Evolutionary conservation across 2,329 filamentous ascomycete genomes (phyloP), one percentile per base, ranked within the genome.

Genomic region (Tolypocladium ophioglossoides): DNA sequence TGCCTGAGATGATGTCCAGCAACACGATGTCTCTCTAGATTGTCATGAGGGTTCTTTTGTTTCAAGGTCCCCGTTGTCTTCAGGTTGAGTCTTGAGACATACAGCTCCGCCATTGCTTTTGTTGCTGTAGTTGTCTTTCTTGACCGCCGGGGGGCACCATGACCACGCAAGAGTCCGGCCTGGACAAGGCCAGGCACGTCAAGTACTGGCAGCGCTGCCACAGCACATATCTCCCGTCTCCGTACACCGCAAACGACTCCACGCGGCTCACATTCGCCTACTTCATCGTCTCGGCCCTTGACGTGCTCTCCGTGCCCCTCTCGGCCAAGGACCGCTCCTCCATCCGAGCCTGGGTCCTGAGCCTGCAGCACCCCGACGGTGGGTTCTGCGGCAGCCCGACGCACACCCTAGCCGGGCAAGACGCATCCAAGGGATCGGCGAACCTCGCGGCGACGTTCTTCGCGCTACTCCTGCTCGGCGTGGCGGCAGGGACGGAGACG

Each of bases 151-250:
- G n/a, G n/a, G n/a, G n/a, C n/a, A n/a, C n/a, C n/a, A n/a, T 48
- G 44, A 8, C 27, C 27, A 27, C 44, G 24, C 35, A 22, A 34
- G 52, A 49, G 9, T 10, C 63, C 69, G 3, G 61, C 27, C 71
- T 87, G 57, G 74, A 87, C 65, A 82, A 77, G 55, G 75, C 80
- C 50, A 80, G 78, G 55, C 94, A 99, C 69, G 76, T 94, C 67
- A 89, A 87, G 66, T 99, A 96, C 79, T 99, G 91, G 86, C 82
- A 91, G 60, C 85, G 91, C 66, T 96, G 92, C 68, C 80, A 94
- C 59, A 87, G 86, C 67, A 86, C 85, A 27, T 80, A 86, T 57
- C 83, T 99, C 8, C 94, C 94, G 0, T 79, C 84, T 48, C 78
- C 83, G 58, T 99, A 97, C 74, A 95, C 89, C 18, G 79, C 84